Percentiles rank a stretch among this genome's conserved stretches.
These are phyloP conservation scores for Xerocomus brunneocitrinus DNA, from an alignment of 768 basidiomycete genomes.

Conservation along the genomic window DNA sequence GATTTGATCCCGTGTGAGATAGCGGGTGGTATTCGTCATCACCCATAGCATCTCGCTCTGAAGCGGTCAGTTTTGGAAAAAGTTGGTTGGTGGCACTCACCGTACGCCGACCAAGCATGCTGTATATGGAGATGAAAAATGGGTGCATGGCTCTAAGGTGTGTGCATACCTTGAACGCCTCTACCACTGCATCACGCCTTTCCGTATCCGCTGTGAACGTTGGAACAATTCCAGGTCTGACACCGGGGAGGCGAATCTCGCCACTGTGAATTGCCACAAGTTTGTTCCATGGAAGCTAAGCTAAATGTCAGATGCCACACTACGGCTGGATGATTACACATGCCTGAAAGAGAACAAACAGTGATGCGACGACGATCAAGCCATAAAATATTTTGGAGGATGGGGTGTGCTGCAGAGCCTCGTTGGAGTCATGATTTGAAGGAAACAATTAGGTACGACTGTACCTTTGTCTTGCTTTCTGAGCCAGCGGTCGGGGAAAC, in stretches of 20 bases:
- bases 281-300: constrained; percentile 16
- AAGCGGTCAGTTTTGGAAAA: constrained; percentile 9
- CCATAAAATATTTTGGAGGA: constrained; percentile 10
- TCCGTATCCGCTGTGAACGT: constrained; percentile 49
- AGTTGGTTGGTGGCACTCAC: constrained; percentile 36
- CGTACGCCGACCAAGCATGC: constrained; percentile 87
- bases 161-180: constrained; percentile 68
- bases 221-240: constrained; percentile 15
- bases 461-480: constrained; percentile 7
- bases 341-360: constrained; percentile 20
- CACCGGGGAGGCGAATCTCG: constrained; percentile 13
- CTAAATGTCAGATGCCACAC: not conserved
- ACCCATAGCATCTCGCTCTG: constrained; percentile 89
- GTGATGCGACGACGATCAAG: constrained; percentile 2
- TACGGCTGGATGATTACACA: not conserved
- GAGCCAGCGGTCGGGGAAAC: not conserved
- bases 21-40: constrained; percentile 91
- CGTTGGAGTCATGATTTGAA: not conserved
- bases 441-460: not conserved
- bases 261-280: constrained; percentile 2
- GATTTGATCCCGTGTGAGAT: constrained; percentile 65
- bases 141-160: not conserved
- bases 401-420: constrained; percentile 1
- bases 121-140: constrained; percentile 30
- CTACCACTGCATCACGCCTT: constrained; percentile 66